These are phyloP conservation scores for Lycium barbarum DNA, from an alignment of 257 asterid genomes.

Conservation along the genomic window DNA sequence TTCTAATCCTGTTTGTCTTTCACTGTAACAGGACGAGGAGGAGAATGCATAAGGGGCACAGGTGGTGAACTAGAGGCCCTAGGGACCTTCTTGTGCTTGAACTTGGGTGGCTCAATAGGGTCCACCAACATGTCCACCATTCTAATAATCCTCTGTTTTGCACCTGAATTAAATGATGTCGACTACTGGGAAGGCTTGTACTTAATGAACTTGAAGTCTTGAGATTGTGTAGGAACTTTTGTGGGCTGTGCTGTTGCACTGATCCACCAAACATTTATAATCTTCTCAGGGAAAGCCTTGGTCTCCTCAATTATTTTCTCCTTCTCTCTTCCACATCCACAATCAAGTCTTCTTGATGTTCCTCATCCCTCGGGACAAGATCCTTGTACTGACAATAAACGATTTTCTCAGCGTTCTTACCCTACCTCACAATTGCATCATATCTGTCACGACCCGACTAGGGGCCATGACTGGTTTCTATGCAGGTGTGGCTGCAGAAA, in stretches of 20 bases:
- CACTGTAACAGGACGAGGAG: constrained; percentile 90
- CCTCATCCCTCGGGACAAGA: constrained; percentile 68
- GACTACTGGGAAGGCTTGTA: constrained; percentile 98
- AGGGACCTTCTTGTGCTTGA: constrained; percentile 91
- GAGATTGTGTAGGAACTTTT: constrained; percentile 74
- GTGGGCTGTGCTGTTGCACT: constrained; percentile 98
- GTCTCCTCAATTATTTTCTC: constrained; percentile 79
- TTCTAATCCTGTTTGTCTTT: constrained; percentile 97
- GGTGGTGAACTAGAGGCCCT: constrained; percentile 98
- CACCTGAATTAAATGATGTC: constrained; percentile 90
- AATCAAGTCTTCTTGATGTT: constrained; percentile 67
- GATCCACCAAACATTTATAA: constrained; percentile 87
- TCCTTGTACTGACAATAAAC: constrained; percentile 83
- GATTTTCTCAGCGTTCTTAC: constrained; percentile 84
- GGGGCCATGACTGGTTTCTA: too few relatives aligned
- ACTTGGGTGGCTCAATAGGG: constrained; percentile 94
- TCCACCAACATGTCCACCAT: constrained; percentile 97
- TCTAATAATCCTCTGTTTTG: constrained; percentile 89
- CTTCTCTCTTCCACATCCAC: constrained; percentile 60
- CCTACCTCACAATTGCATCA: constrained; percentile 84
- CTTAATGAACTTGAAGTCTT: constrained; percentile 85
- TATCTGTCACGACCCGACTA: too few relatives aligned
- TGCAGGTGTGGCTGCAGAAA: too few relatives aligned
- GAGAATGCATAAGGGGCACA: constrained; percentile 96
- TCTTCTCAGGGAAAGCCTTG: constrained; percentile 91